phyloP scores from a whole-genome alignment of 441 rosid species.

The Arabidopsis lyrata region DNA sequence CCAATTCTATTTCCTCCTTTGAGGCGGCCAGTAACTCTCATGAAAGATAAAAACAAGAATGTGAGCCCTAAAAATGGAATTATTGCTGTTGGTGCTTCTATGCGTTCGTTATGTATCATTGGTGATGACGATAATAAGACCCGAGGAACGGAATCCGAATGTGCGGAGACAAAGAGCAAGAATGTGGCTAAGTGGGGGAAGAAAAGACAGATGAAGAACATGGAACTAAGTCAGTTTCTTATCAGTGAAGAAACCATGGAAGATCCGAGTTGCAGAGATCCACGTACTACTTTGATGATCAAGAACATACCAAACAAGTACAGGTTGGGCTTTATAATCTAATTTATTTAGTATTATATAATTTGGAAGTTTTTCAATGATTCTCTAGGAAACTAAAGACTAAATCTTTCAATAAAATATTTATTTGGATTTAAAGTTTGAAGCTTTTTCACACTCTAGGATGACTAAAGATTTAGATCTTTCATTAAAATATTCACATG shows the following conservation, averaged over 20 bases:
- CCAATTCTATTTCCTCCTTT: constrained; percentile 9
- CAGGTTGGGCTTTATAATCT: constrained; percentile 57
- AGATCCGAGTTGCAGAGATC: constrained; percentile 63
- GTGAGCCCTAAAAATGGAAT: constrained; percentile 55
- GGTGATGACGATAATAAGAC: constrained; percentile 13
- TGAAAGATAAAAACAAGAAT: constrained; percentile 23
- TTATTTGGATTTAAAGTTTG: constrained; percentile 23
- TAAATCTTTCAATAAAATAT: constrained; percentile 25
- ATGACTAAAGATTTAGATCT: constrained; percentile 31
- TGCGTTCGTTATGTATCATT: constrained; percentile 45
- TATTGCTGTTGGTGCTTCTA: constrained; percentile 46
- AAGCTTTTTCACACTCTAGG: constrained; percentile 34
- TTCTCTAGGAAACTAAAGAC: constrained; percentile 18
- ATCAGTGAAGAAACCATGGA: constrained; percentile 65
- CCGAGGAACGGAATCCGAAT: constrained; percentile 23
- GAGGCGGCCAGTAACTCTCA: constrained; percentile 10
- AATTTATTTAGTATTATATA: constrained; percentile 1
- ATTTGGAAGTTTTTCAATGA: not conserved
- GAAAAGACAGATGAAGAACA: constrained; percentile 56
- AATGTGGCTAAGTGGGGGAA: constrained; percentile 60
- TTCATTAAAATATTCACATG: constrained; percentile 42
- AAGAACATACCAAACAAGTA: constrained; percentile 99
- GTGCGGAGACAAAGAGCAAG: constrained; percentile 45
- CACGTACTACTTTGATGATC: constrained; percentile 95
- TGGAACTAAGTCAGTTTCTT: constrained; percentile 69